phyloP scores from a whole-genome alignment of 345 rosid species.

The Punica granatum region DNA sequence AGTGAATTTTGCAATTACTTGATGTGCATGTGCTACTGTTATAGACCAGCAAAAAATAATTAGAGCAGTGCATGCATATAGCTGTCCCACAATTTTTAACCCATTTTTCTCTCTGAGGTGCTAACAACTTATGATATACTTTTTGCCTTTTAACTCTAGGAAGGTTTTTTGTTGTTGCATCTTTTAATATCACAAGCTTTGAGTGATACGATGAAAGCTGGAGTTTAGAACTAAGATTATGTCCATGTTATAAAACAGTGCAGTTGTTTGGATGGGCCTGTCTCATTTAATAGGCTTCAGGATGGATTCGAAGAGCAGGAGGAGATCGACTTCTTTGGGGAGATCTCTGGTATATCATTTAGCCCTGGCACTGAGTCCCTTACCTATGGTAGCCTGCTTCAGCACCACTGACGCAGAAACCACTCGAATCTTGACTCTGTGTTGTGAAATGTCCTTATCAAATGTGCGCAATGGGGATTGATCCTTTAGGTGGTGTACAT shows the following conservation, averaged over 20 bases:
- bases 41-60: no score
- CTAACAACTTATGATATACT: no score
- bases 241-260: no score
- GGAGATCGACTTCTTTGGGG: constrained; percentile 81
- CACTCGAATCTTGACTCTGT: constrained; percentile 58
- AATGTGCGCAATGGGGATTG: background rate
- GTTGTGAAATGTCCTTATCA: constrained; percentile 18
- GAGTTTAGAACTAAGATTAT: background rate
- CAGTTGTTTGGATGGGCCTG: background rate
- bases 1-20: background rate
- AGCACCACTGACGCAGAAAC: constrained; percentile 60
- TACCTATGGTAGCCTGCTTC: constrained; percentile 76
- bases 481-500: constrained; percentile 9
- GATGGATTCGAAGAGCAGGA: constrained; percentile 56
- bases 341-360: constrained; percentile 74
- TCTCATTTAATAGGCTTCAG: no score
- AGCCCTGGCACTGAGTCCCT: constrained; percentile 82
- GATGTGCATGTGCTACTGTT: background rate
- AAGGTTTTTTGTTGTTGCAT: background rate
- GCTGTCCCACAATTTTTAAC: no score
- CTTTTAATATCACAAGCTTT: background rate
- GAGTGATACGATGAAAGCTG: background rate
- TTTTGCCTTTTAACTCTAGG: background rate
- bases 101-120: no score
- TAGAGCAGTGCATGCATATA: no score